Percentiles rank a stretch among this genome's conserved stretches.
Conservation (phyloP, 352 stramenopile genomes). For the Phytophthora litchii region DNA sequence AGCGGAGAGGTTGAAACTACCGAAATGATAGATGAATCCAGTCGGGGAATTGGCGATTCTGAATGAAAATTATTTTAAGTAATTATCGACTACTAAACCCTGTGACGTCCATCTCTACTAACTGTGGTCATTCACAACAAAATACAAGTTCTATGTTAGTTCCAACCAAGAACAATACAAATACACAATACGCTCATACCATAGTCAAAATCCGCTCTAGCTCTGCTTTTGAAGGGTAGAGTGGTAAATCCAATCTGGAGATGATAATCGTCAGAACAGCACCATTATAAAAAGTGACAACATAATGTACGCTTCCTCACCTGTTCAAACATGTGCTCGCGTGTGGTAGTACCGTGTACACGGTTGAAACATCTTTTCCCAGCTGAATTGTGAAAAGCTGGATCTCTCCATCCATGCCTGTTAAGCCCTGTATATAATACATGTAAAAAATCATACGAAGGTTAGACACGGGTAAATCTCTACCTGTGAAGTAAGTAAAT, state of each 20-base stretch:
- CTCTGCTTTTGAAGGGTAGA: conserved; percentile 88
- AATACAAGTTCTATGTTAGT: conserved; percentile 4
- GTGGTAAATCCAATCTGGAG: conserved; percentile 70
- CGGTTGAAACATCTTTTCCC: conserved; percentile 41
- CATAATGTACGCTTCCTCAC: conserved; percentile 24
- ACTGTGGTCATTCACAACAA: conserved; percentile 26
- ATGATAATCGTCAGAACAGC: conserved; percentile 7
- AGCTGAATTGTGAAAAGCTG: conserved; percentile 81
- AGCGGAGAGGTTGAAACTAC: conserved; percentile 20
- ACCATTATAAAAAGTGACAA: background rate
- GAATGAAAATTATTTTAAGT: conserved; percentile 25
- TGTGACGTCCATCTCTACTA: conserved; percentile 78
- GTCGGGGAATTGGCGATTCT: conserved; percentile 21
- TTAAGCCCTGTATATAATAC: conserved; percentile 51
- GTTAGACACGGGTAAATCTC: background rate
- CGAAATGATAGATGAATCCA: conserved; percentile 26
- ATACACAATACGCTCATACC: conserved; percentile 46
- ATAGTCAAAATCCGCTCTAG: conserved; percentile 93
- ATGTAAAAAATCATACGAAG: background rate
- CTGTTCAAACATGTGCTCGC: conserved; percentile 87
- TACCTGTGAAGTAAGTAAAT: background rate
- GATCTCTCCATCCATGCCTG: conserved; percentile 75
- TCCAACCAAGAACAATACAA: background rate
- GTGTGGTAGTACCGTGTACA: conserved; percentile 69
- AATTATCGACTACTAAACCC: conserved; percentile 74